Evolutionary conservation across 2,329 filamentous ascomycete genomes (phyloP).

Genomic region (Zymoseptoria tritici): DNA sequence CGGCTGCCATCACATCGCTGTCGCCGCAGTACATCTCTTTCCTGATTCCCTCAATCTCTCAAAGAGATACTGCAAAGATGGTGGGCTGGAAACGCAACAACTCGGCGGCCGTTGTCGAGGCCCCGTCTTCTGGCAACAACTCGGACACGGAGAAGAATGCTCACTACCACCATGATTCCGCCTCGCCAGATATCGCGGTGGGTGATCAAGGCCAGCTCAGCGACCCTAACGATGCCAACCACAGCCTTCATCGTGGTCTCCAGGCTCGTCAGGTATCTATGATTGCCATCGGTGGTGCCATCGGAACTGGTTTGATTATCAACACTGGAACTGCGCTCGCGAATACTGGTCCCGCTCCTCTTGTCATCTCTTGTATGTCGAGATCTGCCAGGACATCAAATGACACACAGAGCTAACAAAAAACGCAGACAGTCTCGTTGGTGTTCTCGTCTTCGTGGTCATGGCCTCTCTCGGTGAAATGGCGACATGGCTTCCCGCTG

Average conservation of each 20-base stretch:
- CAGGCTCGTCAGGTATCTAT: constrained; percentile 51
- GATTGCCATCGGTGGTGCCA: constrained; percentile 68
- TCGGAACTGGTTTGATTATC: constrained; percentile 68
- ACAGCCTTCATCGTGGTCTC: constrained; percentile 45
- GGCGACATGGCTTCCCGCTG: constrained; percentile 72
- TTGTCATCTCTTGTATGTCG: constrained; percentile 56
- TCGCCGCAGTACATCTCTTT: not conserved
- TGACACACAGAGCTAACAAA: not conserved
- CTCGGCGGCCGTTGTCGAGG: constrained; percentile 5
- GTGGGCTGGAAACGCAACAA: constrained; percentile 6
- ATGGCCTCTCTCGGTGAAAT: constrained; percentile 80
- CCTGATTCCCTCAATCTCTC: not conserved
- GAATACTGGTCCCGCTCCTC: constrained; percentile 52
- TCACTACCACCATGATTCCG: not conserved
- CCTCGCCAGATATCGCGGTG: not conserved
- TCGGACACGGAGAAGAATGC: constrained; percentile 8
- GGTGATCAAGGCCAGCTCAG: constrained; percentile 13
- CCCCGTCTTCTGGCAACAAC: constrained; percentile 1
- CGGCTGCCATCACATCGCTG: not conserved
- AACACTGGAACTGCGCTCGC: constrained; percentile 49
- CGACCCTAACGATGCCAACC: constrained; percentile 16
- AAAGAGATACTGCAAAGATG: not conserved
- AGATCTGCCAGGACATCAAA: not conserved
- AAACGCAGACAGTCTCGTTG: constrained; percentile 50
- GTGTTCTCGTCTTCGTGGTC: constrained; percentile 68